A percentile compares a stretch with the other conserved stretches of the same genome.
Conservation (phyloP, 1,284 basidiomycete genomes). For the Tilletia indica region DNA sequence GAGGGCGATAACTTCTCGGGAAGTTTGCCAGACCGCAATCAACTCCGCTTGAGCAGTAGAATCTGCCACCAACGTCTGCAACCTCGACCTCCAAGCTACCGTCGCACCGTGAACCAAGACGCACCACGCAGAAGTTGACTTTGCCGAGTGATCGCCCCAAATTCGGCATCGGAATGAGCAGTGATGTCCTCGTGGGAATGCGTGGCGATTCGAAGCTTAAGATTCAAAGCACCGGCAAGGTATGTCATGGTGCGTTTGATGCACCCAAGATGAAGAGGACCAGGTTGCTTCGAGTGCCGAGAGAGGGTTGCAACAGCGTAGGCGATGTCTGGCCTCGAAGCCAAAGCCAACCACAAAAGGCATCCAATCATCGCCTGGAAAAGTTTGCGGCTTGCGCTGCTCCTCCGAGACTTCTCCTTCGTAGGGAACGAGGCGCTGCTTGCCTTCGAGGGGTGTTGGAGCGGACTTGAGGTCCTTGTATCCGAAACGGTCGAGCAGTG, state of each 20-base stretch:
- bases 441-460: background rate
- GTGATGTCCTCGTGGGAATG: background rate
- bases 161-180: background rate
- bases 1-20: background rate
- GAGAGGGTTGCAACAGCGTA: background rate
- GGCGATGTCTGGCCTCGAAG: background rate
- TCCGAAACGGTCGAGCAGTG: background rate
- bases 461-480: background rate
- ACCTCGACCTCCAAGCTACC: background rate
- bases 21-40: background rate
- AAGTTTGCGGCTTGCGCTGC: background rate
- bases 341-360: background rate
- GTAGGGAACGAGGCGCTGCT: background rate
- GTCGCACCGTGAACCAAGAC: conserved; percentile 2
- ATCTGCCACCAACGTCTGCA: background rate
- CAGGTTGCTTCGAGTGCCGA: background rate
- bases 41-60: conserved; percentile 1
- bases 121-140: conserved; percentile 1
- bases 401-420: background rate
- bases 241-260: background rate
- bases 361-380: conserved; percentile 2
- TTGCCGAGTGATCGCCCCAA: conserved; percentile 1
- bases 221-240: background rate
- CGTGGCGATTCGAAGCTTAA: background rate
- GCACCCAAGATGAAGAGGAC: background rate